These are phyloP conservation scores for Penium margaritaceum DNA, from an alignment of 139 green algal species.

Conservation along the genomic window DNA sequence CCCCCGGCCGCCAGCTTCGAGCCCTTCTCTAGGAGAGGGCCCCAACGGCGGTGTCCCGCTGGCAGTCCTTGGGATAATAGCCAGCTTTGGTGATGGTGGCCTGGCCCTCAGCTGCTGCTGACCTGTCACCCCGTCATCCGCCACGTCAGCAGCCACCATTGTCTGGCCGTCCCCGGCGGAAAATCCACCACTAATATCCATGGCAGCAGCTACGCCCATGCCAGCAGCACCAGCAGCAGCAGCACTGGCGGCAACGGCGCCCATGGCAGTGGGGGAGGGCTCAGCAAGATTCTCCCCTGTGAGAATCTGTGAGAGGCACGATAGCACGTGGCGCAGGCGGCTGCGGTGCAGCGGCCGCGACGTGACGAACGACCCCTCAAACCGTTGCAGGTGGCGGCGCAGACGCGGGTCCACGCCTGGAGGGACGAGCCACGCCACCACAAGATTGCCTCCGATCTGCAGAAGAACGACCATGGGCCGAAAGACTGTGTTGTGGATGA, in stretches of 20 bases:
- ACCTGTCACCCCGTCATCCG: no score
- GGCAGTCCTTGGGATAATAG: no score
- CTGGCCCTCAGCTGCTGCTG: no score
- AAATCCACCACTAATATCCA: no score
- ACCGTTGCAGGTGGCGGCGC: not conserved
- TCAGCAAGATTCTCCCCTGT: not conserved
- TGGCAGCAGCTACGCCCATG: not conserved
- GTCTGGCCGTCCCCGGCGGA: no score
- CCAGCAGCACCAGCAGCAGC: not conserved
- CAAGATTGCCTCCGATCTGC: not conserved
- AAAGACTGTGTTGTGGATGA: no score
- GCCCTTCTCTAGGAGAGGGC: no score
- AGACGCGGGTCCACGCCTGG: conserved; percentile 1
- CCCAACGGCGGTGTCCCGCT: no score
- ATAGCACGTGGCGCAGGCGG: not conserved
- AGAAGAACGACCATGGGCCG: no score
- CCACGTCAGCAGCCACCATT: no score
- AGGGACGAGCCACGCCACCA: conserved; percentile 20
- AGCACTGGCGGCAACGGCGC: not conserved
- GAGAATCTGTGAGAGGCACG: not conserved
- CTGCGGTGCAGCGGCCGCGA: not conserved
- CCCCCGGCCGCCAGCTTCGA: no score
- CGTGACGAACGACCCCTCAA: not conserved
- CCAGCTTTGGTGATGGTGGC: no score
- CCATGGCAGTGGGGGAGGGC: not conserved